Conservation (phyloP, 805 yeast species). For the Ogataea wickerhamii region DNA sequence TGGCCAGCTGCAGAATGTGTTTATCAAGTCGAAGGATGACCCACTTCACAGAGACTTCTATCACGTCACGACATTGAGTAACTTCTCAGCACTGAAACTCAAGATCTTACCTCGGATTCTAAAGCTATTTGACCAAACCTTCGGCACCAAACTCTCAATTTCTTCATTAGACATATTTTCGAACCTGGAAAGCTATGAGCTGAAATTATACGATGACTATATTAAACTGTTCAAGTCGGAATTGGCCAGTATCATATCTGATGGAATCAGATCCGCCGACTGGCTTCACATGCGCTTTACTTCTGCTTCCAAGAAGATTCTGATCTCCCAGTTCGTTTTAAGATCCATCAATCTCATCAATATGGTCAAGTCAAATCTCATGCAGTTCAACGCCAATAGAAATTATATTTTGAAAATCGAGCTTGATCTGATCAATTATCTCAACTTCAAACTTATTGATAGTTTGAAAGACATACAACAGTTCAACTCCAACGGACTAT, state of each 20-base stretch:
- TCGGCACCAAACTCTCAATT: conserved; percentile 42
- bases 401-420: conserved; percentile 21
- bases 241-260: conserved; percentile 37
- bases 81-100: conserved; percentile 46
- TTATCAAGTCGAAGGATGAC: conserved; percentile 31
- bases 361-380: conserved; percentile 25
- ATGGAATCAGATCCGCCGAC: conserved; percentile 38
- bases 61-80: conserved; percentile 43
- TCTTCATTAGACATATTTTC: conserved; percentile 43
- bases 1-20: conserved; percentile 40
- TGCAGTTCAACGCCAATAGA: conserved; percentile 17
- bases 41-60: conserved; percentile 20
- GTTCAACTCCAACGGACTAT: conserved; percentile 23
- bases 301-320: conserved; percentile 8
- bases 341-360: conserved; percentile 25
- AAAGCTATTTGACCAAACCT: conserved; percentile 46
- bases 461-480: conserved; percentile 20
- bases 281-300: conserved; percentile 35
- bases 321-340: conserved; percentile 22
- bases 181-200: conserved; percentile 46
- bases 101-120: conserved; percentile 47
- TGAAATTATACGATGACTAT: conserved; percentile 51
- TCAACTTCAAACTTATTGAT: conserved; percentile 24
- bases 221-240: conserved; percentile 44
- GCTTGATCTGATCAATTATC: conserved; percentile 18